A percentile compares a stretch with the other conserved stretches of the same genome.
phyloP scores from a whole-genome alignment of 1,284 basidiomycete genomes.

The Tilletiopsis washingtonensis region DNA sequence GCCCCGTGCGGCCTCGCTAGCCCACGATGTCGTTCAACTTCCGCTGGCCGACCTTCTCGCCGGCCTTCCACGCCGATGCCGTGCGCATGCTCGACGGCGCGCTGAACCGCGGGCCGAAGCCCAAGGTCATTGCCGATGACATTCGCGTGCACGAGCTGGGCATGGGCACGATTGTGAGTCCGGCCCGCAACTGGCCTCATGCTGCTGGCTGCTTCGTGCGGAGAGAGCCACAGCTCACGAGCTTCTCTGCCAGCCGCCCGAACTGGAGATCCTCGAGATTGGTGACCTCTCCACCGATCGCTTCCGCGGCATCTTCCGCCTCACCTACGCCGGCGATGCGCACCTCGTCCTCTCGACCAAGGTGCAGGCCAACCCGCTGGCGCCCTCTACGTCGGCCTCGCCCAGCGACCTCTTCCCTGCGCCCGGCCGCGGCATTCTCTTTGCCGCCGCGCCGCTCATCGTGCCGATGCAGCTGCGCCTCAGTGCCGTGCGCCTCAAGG shows the following conservation, averaged over 20 bases:
- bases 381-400: constrained; percentile 46
- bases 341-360: constrained; percentile 91
- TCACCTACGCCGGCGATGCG: constrained; percentile 93
- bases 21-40: constrained; percentile 99
- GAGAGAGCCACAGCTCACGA: background rate
- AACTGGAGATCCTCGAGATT: constrained; percentile 93
- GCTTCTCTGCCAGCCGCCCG: constrained; percentile 64
- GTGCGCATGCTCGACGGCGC: constrained; percentile 48
- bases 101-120: constrained; percentile 56
- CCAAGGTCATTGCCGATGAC: constrained; percentile 91
- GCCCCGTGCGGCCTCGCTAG: no score
- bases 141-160: constrained; percentile 95
- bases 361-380: constrained; percentile 91
- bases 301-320: constrained; percentile 91
- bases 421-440: constrained; percentile 40
- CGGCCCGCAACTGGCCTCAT: background rate
- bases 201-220: background rate
- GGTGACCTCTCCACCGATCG: constrained; percentile 92
- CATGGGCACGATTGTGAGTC: constrained; percentile 87
- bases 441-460: constrained; percentile 41
- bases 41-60: constrained; percentile 85
- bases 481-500: constrained; percentile 82
- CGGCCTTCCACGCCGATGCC: constrained; percentile 51
- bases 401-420: constrained; percentile 14
- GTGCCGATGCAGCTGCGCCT: constrained; percentile 98